A percentile compares a stretch with the other conserved stretches of the same genome.
phyloP scores from a whole-genome alignment of 345 rosid species.

The Garcia nutans region DNA sequence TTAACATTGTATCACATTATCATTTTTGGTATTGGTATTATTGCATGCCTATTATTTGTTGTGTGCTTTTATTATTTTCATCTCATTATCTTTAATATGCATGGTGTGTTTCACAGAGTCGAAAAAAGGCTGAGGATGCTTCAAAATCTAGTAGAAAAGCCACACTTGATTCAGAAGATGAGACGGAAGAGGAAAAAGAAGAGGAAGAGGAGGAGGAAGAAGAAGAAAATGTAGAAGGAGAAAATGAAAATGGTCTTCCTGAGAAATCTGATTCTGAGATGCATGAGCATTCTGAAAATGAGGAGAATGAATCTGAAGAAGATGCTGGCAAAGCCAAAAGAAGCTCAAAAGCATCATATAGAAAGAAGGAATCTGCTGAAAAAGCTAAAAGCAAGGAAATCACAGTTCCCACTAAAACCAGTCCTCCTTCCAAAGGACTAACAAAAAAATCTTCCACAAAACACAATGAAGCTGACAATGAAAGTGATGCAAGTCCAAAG shows the following conservation, averaged over 20 bases:
- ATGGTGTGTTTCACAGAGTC: slow-evolving; percentile 46
- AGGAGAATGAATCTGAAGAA: slow-evolving; percentile 68
- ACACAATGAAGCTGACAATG: slow-evolving; percentile 49
- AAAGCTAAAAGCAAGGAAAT: slow-evolving; percentile 56
- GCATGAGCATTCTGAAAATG: slow-evolving; percentile 55
- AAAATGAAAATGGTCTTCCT: slow-evolving; percentile 49
- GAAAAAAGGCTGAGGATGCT: slow-evolving; percentile 49
- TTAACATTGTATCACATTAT: background rate
- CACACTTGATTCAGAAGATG: slow-evolving; percentile 48
- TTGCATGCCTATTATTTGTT: too few relatives aligned
- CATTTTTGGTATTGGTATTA: background rate
- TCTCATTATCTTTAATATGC: background rate
- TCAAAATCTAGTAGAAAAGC: slow-evolving; percentile 42
- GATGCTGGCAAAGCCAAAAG: slow-evolving; percentile 55
- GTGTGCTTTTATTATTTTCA: background rate
- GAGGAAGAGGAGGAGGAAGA: slow-evolving; percentile 35
- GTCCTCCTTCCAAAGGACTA: slow-evolving; percentile 49
- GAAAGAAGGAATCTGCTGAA: slow-evolving; percentile 53
- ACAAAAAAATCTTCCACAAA: slow-evolving; percentile 51
- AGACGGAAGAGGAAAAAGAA: slow-evolving; percentile 55
- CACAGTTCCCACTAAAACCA: slow-evolving; percentile 32
- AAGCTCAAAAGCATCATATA: slow-evolving; percentile 39
- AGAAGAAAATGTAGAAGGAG: too few relatives aligned
- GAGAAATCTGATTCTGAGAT: slow-evolving; percentile 67
- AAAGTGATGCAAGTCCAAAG: slow-evolving; percentile 55